Base-by-base conservation (phyloP, 345 rosid genomes). In the Eucalyptus regnans region DNA sequence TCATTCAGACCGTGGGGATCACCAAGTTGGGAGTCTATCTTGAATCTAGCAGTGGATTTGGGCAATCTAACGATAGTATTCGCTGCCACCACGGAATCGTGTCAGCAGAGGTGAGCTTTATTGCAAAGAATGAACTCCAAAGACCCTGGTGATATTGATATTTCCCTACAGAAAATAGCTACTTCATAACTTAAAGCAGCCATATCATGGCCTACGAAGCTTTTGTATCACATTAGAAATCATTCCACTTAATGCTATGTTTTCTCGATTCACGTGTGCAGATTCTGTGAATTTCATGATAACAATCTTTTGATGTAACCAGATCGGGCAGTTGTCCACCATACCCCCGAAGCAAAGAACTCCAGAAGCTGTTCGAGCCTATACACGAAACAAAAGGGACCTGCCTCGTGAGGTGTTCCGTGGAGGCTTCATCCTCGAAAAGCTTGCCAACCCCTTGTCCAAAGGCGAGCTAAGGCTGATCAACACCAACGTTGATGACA, bases 381-480 rank as follows among this genome's bases (percentile, higher is more conserved):
- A 92, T 95, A 46, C 90, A 15, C 86, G 71, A 79, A 91, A 94
- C 87, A 98, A 96, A 91, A 94, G 89, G 89, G 91, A 90, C 76
- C 86, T 94, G 43, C 98, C 98, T 81, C 93, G 87, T 10, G 99
- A 98, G 91, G 96, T 96, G 88, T 98, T 97, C 94, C 92, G 90
- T 29, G 99, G 99, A 92, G 98, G 99, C 16, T 98, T 98, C 95
- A 96, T 97, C 89, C 93, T 98, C 52, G 99, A 96, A 90, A 98
- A 98, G 93, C 90, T 98, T 22, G 95, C 97, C 41, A 87, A 14
- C 52, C 99, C 99, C 1, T 12, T 93, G 18, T 97, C 99, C 51
- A 92, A 89, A 81, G 99, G 99, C 18, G 92, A 95, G 80, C 94
- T 98, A 88, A 95, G 80, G 56, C 91, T 98, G 93, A 87, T 91